Base-by-base conservation (phyloP, 2,329 filamentous ascomycete species). In the Pseudogymnoascus sp. region DNA sequence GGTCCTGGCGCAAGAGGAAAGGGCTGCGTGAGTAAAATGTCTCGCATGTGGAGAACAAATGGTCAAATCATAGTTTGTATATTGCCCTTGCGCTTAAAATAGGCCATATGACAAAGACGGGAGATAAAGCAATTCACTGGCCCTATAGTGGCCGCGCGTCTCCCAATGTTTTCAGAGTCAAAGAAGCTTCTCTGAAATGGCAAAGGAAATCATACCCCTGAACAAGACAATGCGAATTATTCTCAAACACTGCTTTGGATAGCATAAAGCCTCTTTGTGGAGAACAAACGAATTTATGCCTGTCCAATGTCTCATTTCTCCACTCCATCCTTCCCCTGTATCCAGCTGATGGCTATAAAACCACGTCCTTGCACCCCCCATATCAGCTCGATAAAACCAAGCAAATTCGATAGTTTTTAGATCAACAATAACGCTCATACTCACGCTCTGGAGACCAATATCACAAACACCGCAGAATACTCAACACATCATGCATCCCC, bases 1-100 rank as follows among this genome's bases (percentile, higher is more conserved):
- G 70, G 83, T 93, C 38, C 72, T 94, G 71, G 70, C 74, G 69
- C 72, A 72, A 25, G 74, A 72, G 60, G 68, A 68, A 58, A 65
- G 62, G 57, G 39, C 41, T 47, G 34, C 25, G 22, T 59, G 38
- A 58, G 22, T 8, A 16, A 8, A 25, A 39, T 58, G 3, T 14
- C 12, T 38, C 25, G 32, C 25, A 50, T 37, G 11, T 25, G 16
- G 22, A 18, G 47, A 54, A 32, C 28, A 54, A 32, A 18, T 22
- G 32, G 25, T 8, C 25, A 12, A 18, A 32, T 8, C n/a, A 32
- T 18, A 20, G n/a, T 50, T 32, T 32, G 14, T 20, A 25, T 30
- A 54, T 54, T 20, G 9, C 9, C 25, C 28, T 64, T 64, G 6
- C 11, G 28, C n/a, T 32, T 12, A 18, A 18, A 32, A 54, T n/a